Base-by-base conservation (phyloP, 2,329 filamentous ascomycete genomes). In the Rhytidhysteron rufulum region DNA sequence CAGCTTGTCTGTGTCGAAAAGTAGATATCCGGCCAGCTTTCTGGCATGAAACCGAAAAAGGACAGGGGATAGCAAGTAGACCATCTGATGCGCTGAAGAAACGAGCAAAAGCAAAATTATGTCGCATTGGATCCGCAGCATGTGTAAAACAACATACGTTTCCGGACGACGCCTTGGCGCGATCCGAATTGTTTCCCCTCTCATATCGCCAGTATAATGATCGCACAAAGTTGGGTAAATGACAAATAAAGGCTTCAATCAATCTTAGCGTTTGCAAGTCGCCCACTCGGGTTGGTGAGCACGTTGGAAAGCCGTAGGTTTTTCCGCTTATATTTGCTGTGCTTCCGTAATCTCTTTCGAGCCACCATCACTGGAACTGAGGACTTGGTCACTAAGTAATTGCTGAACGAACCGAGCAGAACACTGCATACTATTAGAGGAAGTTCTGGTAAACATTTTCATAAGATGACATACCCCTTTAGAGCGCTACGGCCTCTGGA, bases 301-400 rank as follows among this genome's bases (percentile, higher is more conserved):
- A 94, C 91, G 66, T 95, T 95, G 47, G 88, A 83, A 49, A 93
- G 79, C 43, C 82, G 81, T 44, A 87, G 71, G 31, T 82, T 79
- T 15, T 80, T 77, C 45, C 80, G 79, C 66, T 85, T 86, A 63
- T 85, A 86, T 62, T 91, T 90, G 62, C 80, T 83, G 68, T 94
- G 86, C 66, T 95, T 95, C 35, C 86, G 78, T 31, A 96, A 74
- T 42, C 87, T 85, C 72, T 95, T 96, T 43, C 93, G 77, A 6
- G 93, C 93, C 25, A 97, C 93, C 93, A 98, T 98, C 44, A 98
- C 93, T 0, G 93, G 93, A 13, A 95, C 89, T 2, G 88, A 95
- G 48, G 88, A 95, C 70, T 97, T 97, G 27, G 89, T 95, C 22
- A 98, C 90, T 6, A 98, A 76, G 59, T 98, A 98, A 62, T 97